phyloP scores from a whole-genome alignment of 129 eudicot species.

The Centella asiatica region DNA sequence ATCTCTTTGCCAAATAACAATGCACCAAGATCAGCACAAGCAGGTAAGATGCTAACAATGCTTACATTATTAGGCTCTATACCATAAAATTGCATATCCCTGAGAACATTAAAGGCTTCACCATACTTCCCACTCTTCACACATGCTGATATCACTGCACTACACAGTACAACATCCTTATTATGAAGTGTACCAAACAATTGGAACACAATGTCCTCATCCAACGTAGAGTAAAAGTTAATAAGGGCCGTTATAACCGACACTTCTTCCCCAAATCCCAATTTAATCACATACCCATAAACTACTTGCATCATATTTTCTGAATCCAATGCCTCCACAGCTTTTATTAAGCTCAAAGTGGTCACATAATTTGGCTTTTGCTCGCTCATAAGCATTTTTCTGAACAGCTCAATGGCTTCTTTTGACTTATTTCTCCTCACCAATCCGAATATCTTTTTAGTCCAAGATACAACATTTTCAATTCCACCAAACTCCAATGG shows the following conservation, averaged over 20 bases:
- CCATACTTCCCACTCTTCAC: slow-evolving; percentile 24
- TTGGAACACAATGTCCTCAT: slow-evolving; percentile 23
- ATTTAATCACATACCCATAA: slow-evolving; percentile 32
- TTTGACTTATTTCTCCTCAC: slow-evolving; percentile 28
- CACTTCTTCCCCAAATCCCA: slow-evolving; percentile 30
- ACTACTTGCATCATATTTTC: slow-evolving; percentile 10
- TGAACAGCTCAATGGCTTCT: slow-evolving; percentile 41
- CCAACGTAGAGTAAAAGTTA: slow-evolving; percentile 32
- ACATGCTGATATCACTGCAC: slow-evolving; percentile 39
- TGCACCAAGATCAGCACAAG: slow-evolving; percentile 36
- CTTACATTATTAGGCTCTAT: slow-evolving; percentile 28
- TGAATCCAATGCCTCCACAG: slow-evolving; percentile 11
- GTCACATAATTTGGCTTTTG: slow-evolving; percentile 39
- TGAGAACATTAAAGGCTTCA: no score
- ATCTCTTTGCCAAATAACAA: slow-evolving; percentile 33
- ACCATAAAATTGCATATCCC: slow-evolving; percentile 30
- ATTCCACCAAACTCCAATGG: slow-evolving; percentile 15
- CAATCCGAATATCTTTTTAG: slow-evolving; percentile 37
- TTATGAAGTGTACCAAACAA: slow-evolving; percentile 15
- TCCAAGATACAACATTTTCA: slow-evolving; percentile 21
- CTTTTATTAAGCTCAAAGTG: slow-evolving; percentile 31
- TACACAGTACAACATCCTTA: slow-evolving; percentile 43
- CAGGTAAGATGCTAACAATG: slow-evolving; percentile 30
- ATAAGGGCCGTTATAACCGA: slow-evolving; percentile 44
- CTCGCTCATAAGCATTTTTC: slow-evolving; percentile 23